phyloP scores from a whole-genome alignment of 345 rosid genomes.

The Lumnitzera littorea region DNA sequence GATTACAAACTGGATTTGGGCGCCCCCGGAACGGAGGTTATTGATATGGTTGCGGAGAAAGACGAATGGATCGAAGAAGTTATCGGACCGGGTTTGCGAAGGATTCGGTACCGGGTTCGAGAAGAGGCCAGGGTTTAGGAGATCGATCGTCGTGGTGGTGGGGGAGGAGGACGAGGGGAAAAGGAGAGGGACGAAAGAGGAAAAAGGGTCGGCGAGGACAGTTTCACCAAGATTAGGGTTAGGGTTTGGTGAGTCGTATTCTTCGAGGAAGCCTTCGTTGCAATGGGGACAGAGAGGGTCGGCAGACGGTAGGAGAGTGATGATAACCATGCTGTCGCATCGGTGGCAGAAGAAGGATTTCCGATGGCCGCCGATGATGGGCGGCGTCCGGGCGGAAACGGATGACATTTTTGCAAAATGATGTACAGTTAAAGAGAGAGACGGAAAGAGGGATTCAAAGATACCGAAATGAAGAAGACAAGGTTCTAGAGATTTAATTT shows the following conservation, averaged over 20 bases:
- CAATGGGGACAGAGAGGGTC: conserved; percentile 36
- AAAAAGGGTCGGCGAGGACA: conserved; percentile 12
- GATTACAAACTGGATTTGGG: conserved; percentile 34
- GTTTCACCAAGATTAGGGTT: conserved; percentile 9
- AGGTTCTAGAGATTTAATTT: not conserved
- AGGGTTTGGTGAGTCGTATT: conserved; percentile 21
- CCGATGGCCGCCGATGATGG: conserved; percentile 18
- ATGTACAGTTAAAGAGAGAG: not conserved
- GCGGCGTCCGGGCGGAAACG: conserved; percentile 1
- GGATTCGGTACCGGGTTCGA: not conserved
- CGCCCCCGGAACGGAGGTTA: conserved; percentile 29
- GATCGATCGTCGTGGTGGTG: conserved; percentile 7
- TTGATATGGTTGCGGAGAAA: conserved; percentile 31
- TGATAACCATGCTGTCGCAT: conserved; percentile 21
- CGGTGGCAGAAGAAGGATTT: conserved; percentile 30
- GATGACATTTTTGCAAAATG: conserved; percentile 7
- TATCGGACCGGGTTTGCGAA: conserved; percentile 2
- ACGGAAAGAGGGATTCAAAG: not conserved
- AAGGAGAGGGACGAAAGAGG: conserved; percentile 19
- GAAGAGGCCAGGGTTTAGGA: conserved; percentile 14
- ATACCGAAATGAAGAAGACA: not conserved
- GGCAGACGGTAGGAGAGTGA: conserved; percentile 19
- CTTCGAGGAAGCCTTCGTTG: conserved; percentile 40
- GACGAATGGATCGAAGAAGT: conserved; percentile 22
- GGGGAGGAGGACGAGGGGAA: conserved; percentile 20